A percentile compares a stretch with the other conserved stretches of the same genome.
phyloP scores from a whole-genome alignment of 768 basidiomycete species.

The Suillus placidus region DNA sequence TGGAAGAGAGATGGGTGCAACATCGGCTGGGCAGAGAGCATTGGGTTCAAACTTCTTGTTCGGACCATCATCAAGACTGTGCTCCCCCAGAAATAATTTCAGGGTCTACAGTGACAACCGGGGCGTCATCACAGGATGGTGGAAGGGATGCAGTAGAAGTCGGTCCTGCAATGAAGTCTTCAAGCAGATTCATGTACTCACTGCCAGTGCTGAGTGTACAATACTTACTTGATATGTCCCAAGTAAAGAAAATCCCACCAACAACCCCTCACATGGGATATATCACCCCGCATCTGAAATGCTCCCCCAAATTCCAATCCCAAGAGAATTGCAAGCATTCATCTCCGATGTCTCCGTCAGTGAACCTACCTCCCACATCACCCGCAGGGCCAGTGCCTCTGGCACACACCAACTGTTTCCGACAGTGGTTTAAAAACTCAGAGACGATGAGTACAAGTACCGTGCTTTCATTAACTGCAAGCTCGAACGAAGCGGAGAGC shows the following conservation, averaged over 20 bases:
- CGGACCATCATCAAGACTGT: slow-evolving; percentile 15
- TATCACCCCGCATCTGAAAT: background rate
- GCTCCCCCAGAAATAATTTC: slow-evolving; percentile 5
- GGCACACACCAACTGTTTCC: no score
- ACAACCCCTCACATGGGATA: no score
- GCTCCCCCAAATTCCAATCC: slow-evolving; percentile 16
- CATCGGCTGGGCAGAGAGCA: slow-evolving; percentile 51
- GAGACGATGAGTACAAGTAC: no score
- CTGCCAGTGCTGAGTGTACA: background rate
- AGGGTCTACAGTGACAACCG: slow-evolving; percentile 30
- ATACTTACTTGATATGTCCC: slow-evolving; percentile 26
- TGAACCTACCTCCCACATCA: no score
- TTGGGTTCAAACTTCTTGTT: slow-evolving; percentile 47
- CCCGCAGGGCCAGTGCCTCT: no score
- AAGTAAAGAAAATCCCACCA: slow-evolving; percentile 23
- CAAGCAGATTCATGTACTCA: slow-evolving; percentile 22
- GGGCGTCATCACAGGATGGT: slow-evolving; percentile 42
- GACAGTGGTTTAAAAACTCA: no score
- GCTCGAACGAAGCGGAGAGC: no score
- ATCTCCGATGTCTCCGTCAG: background rate
- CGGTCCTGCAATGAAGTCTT: slow-evolving; percentile 30
- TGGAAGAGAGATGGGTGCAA: slow-evolving; percentile 37
- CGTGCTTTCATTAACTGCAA: no score
- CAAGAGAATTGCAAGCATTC: background rate
- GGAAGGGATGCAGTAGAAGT: slow-evolving; percentile 35